These are phyloP conservation scores for Lachancea lanzarotensis DNA, from an alignment of 805 yeast genomes.

Conservation along the genomic window DNA sequence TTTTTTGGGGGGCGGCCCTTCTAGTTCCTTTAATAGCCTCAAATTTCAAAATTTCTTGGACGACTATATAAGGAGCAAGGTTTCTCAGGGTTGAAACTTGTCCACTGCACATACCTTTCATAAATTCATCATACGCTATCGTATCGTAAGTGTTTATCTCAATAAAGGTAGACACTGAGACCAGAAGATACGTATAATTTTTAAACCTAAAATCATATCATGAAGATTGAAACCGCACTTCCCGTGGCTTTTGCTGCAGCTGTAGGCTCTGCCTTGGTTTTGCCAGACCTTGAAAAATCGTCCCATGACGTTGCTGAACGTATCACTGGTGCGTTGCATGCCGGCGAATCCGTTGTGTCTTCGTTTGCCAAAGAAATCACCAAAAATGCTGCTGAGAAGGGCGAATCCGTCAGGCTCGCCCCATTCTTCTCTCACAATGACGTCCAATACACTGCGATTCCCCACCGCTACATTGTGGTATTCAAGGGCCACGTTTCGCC, in stretches of 20 bases:
- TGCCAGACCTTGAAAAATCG: slow-evolving; percentile 44
- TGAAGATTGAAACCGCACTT: slow-evolving; percentile 24
- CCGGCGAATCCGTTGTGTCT: slow-evolving; percentile 13
- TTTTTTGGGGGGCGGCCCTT: background rate
- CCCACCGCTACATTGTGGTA: slow-evolving; percentile 78
- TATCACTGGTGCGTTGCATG: slow-evolving; percentile 10
- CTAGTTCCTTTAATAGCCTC: too few species aligned
- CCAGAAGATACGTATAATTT: background rate
- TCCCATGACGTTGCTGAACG: slow-evolving; percentile 35
- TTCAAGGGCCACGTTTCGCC: slow-evolving; percentile 59
- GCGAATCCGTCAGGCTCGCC: slow-evolving; percentile 27
- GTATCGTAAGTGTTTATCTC: background rate
- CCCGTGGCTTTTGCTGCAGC: slow-evolving; percentile 35
- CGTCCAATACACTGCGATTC: slow-evolving; percentile 41
- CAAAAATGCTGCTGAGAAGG: slow-evolving; percentile 8
- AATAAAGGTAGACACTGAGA: background rate
- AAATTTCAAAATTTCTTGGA: background rate
- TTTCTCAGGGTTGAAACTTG: background rate
- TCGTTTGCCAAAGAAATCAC: slow-evolving; percentile 9
- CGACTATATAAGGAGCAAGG: background rate
- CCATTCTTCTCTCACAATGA: slow-evolving; percentile 45
- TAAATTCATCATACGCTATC: background rate
- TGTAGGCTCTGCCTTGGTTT: slow-evolving; percentile 49
- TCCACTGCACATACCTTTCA: background rate
- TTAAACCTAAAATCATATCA: background rate